Conservation (phyloP, 225 moss, liverwort and hornwort species). For the Anthoceros angustus region DNA sequence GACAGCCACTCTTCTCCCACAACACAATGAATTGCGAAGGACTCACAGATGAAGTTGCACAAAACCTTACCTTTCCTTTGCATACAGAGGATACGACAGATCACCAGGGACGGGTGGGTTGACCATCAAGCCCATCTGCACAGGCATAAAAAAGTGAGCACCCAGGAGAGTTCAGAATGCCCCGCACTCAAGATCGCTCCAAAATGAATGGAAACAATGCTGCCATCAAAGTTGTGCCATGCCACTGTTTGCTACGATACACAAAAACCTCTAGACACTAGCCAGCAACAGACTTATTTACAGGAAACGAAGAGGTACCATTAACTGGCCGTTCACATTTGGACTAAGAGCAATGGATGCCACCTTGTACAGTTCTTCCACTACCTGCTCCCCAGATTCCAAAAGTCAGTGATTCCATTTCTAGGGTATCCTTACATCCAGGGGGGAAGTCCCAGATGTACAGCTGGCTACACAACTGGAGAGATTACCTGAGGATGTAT, state of each 20-base stretch:
- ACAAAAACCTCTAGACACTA: neutral
- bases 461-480: neutral
- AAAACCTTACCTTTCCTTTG: constrained; percentile 44
- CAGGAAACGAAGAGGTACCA: constrained; percentile 28
- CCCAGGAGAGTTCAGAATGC: neutral
- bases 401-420: neutral
- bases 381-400: constrained; percentile 28
- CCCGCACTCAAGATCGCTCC: neutral
- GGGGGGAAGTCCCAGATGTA: neutral
- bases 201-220: neutral
- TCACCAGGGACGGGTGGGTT: constrained; percentile 65
- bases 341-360: constrained; percentile 82
- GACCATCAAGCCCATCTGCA: constrained; percentile 79
- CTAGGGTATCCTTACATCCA: neutral
- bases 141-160: neutral
- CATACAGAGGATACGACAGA: constrained; percentile 46
- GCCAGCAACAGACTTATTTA: neutral
- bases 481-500: constrained; percentile 43
- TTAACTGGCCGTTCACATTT: constrained; percentile 66
- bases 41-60: neutral
- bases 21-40: neutral
- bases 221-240: neutral
- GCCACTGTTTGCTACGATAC: too few relatives aligned
- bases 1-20: too few relatives aligned
- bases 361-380: constrained; percentile 86